A percentile compares a stretch with the other conserved stretches of the same genome.
Conservation (phyloP, 495 filamentous ascomycete species). For the Lophiostoma macrostomum region DNA sequence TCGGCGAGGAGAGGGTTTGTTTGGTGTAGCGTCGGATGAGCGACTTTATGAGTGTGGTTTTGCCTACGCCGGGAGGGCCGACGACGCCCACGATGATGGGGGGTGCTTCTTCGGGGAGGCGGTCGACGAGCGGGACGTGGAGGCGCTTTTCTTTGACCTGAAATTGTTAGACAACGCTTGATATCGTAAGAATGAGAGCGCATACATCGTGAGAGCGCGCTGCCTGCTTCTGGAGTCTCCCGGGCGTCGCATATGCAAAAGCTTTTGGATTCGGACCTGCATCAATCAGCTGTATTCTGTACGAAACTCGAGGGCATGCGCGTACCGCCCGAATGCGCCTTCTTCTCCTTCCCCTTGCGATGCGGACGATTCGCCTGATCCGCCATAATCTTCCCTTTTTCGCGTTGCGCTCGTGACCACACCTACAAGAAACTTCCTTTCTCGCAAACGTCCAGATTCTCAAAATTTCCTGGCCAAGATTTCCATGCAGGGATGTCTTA, state of each 20-base stretch:
- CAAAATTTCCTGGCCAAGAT: constrained; percentile 25
- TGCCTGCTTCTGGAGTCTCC: constrained; percentile 76
- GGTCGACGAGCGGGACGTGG: constrained; percentile 93
- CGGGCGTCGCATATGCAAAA: constrained; percentile 81
- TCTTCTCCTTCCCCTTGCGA: constrained; percentile 86
- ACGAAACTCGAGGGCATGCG: neutral
- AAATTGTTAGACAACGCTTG: neutral
- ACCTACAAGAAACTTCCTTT: no score
- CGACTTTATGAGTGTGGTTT: constrained; percentile 83
- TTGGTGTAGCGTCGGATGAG: constrained; percentile 93
- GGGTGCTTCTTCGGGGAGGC: constrained; percentile 92
- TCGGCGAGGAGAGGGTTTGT: constrained; percentile 82
- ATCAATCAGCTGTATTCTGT: neutral
- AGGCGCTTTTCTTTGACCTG: constrained; percentile 91
- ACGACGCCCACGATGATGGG: constrained; percentile 89
- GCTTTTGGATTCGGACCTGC: constrained; percentile 85
- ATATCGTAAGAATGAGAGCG: neutral
- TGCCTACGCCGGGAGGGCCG: constrained; percentile 86
- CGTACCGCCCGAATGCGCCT: constrained; percentile 57
- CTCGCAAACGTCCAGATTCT: no score
- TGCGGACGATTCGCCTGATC: constrained; percentile 87
- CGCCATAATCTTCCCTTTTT: constrained; percentile 62
- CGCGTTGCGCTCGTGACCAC: no score
- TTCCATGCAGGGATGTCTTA: constrained; percentile 18
- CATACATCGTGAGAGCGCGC: constrained; percentile 88